phyloP scores from a whole-genome alignment of 441 rosid species.

The Bruguiera hainesii region DNA sequence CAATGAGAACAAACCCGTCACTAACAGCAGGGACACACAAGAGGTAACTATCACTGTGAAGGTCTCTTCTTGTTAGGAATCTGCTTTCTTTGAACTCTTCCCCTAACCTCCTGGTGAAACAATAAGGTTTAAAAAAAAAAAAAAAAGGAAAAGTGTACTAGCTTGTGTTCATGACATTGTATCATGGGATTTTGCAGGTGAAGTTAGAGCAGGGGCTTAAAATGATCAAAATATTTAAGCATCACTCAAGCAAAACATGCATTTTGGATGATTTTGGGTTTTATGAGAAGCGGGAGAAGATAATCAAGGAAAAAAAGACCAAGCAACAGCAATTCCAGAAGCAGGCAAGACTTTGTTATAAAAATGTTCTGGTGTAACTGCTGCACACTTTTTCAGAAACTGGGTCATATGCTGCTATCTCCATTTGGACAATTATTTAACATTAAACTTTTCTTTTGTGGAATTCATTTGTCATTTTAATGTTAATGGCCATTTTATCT shows the following conservation, averaged over 20 bases:
- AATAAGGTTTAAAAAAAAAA: no score
- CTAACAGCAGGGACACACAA: constrained; percentile 82
- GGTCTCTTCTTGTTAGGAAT: neutral
- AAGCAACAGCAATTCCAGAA: constrained; percentile 53
- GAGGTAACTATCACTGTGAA: constrained; percentile 40
- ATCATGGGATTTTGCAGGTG: constrained; percentile 34
- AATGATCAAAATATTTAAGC: constrained; percentile 68
- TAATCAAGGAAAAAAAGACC: constrained; percentile 66
- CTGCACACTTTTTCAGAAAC: no score
- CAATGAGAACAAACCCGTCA: constrained; percentile 85
- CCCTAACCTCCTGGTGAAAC: neutral
- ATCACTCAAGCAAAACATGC: constrained; percentile 53
- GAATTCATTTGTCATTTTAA: neutral
- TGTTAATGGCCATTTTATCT: neutral
- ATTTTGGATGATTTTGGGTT: constrained; percentile 75
- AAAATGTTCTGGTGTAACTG: neutral
- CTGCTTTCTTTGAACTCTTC: neutral
- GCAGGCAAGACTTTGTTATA: constrained; percentile 32
- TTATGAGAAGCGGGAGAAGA: constrained; percentile 64
- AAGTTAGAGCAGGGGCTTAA: constrained; percentile 59
- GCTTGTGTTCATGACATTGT: neutral
- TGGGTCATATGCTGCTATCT: no score
- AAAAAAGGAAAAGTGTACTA: no score
- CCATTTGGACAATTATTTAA: no score
- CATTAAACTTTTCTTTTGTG: no score